Conservation (phyloP, 805 yeast genomes). For the Wickerhamiella azyma region DNA sequence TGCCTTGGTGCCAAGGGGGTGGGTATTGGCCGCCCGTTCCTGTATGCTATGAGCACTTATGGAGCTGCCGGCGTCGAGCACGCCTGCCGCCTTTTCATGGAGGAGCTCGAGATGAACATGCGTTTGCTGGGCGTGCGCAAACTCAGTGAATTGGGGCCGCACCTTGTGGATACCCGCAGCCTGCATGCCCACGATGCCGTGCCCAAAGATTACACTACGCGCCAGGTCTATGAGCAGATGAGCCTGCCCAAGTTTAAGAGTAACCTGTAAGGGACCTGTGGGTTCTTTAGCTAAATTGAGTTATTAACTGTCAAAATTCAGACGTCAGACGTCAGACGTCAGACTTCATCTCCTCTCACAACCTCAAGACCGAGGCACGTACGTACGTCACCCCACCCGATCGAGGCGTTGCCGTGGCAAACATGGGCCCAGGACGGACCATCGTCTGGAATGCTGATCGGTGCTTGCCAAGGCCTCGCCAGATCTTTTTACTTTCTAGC, state of each 20-base stretch:
- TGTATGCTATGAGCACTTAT: slow-evolving; percentile 66
- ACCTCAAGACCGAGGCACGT: no score
- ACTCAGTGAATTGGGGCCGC: slow-evolving; percentile 44
- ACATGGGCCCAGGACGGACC: no score
- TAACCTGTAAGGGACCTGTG: background rate
- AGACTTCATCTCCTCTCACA: no score
- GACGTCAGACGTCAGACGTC: no score
- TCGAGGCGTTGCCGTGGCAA: no score
- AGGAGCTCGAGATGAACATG: slow-evolving; percentile 67
- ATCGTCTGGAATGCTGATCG: no score
- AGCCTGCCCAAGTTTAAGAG: slow-evolving; percentile 16
- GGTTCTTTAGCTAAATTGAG: no score
- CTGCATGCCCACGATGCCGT: slow-evolving; percentile 11
- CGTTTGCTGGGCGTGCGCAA: slow-evolving; percentile 59
- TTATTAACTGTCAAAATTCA: no score
- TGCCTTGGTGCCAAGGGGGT: slow-evolving; percentile 65
- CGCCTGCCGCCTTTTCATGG: slow-evolving; percentile 52
- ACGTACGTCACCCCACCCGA: no score
- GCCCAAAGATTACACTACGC: slow-evolving; percentile 15
- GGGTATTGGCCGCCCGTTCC: slow-evolving; percentile 64
- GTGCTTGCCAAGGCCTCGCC: no score
- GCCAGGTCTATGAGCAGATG: slow-evolving; percentile 17
- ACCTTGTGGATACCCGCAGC: slow-evolving; percentile 39
- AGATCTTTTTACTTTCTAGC: no score
- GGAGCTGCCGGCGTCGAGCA: slow-evolving; percentile 61